Evolutionary conservation across 1,139 yeast genomes (phyloP), one percentile per base, ranked within the genome.

Genomic region (Pichia kudriavzevii): DNA sequence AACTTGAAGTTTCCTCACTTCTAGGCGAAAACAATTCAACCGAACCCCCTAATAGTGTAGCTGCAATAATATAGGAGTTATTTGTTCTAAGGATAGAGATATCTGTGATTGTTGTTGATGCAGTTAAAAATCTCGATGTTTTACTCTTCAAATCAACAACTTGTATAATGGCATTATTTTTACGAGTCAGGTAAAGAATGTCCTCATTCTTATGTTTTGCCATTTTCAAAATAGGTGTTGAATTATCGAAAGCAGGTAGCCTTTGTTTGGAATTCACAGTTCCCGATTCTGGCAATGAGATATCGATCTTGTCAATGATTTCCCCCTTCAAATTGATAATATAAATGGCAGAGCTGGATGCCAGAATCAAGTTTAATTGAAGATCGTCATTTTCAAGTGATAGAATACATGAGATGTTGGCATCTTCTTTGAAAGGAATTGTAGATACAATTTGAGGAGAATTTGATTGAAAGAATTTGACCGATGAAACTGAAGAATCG

Each of bases 21-120:
- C 31, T 35, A n/a, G n/a, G n/a, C n/a, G n/a, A n/a, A 43, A 60
- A 61, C 5, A 61, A 44, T 38, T 64, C 65, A 12, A 58, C 37
- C 7, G 53, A 46, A 4, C 69, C 69, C 5, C 50, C 48, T 7
- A 43, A 42, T 2, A 64, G 54, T n/a, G 59, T 44, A 3, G 57
- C 62, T 30, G 57, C 47, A 11, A 59, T 27, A 10, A 44, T 19
- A 3, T n/a, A 26, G n/a, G 27, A 12, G 7, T 36, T 30, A 15
- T 30, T 29, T 5, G 31, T 9, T 7, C 32, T 26, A 4, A 40
- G 13, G 7, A 40, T 12, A n/a, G 39, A 24, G 15, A 37, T 18
- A 18, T 40, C 41, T 5, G 31, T 31, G 6, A 40, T 32, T 3
- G 38, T 20, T 5, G 41, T 13, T 6, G 7, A 26, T 6, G 33